Conservation (phyloP, 345 rosid genomes). For the Pugionium dolabratum region DNA sequence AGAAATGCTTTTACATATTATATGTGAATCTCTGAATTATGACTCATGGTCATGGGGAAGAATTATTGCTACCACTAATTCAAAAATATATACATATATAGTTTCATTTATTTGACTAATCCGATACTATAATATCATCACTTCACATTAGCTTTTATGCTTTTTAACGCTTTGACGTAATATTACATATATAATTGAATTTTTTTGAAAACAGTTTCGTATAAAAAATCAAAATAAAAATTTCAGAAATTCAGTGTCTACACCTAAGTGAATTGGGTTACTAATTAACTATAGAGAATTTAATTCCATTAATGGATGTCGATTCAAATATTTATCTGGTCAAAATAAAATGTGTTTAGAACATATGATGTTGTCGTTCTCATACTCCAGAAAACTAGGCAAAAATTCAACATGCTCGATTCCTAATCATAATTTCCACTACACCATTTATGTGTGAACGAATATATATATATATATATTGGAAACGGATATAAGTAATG, state of each 20-base stretch:
- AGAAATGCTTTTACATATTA: constrained; percentile 14
- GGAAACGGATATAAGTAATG: too few relatives aligned
- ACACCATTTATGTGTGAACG: constrained; percentile 14
- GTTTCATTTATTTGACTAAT: constrained; percentile 30
- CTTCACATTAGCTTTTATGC: constrained; percentile 26
- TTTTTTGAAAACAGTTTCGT: neutral
- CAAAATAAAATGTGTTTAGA: constrained; percentile 1
- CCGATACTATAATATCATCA: neutral
- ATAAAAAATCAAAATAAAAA: neutral
- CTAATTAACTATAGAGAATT: neutral
- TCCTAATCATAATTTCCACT: constrained; percentile 34
- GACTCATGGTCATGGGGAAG: constrained; percentile 21
- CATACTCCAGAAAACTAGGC: constrained; percentile 42
- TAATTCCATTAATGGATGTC: constrained; percentile 1
- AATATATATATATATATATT: constrained; percentile 22
- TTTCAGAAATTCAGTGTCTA: neutral
- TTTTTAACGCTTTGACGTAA: constrained; percentile 13
- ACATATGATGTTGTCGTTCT: constrained; percentile 32
- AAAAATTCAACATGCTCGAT: constrained; percentile 15
- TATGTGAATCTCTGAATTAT: constrained; percentile 33
- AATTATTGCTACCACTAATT: constrained; percentile 39
- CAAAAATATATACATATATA: constrained; percentile 11
- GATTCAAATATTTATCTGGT: constrained; percentile 8
- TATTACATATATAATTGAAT: constrained; percentile 9
- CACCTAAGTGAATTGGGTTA: constrained; percentile 2